These are phyloP conservation scores for Gnetum montanum DNA, from an alignment of 75 land plant species.

Conservation along the genomic window DNA sequence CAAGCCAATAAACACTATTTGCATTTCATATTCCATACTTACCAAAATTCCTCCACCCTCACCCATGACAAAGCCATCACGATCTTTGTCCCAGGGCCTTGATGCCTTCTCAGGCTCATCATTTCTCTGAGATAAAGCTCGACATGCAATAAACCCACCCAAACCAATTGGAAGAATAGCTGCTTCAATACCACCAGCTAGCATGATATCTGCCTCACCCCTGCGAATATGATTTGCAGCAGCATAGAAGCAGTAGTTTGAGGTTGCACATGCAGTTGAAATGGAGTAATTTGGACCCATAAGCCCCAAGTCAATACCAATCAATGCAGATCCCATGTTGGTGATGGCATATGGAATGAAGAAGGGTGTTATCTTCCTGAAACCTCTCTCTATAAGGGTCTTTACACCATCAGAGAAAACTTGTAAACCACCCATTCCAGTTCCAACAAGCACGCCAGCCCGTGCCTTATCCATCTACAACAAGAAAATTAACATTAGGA, in stretches of 20 bases:
- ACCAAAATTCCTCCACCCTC: slow-evolving; percentile 85
- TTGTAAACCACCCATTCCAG: slow-evolving; percentile 80
- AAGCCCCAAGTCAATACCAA: slow-evolving; percentile 70
- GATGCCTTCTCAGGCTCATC: slow-evolving; percentile 76
- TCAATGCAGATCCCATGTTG: slow-evolving; percentile 78
- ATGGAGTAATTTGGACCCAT: slow-evolving; percentile 90
- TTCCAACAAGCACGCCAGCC: slow-evolving; percentile 78
- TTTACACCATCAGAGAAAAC: slow-evolving; percentile 79
- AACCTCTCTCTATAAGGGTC: slow-evolving; percentile 58
- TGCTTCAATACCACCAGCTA: slow-evolving; percentile 83
- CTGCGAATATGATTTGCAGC: slow-evolving; percentile 79
- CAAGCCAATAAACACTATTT: too few species aligned
- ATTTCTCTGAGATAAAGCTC: slow-evolving; percentile 71
- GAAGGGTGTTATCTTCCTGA: slow-evolving; percentile 66
- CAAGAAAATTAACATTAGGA: background rate
- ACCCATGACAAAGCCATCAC: slow-evolving; percentile 89
- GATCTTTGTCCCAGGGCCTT: slow-evolving; percentile 81
- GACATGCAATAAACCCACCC: slow-evolving; percentile 76
- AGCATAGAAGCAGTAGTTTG: slow-evolving; percentile 76
- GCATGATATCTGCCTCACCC: slow-evolving; percentile 80
- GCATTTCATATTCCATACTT: slow-evolving; percentile 20
- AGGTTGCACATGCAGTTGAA: slow-evolving; percentile 82
- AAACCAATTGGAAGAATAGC: slow-evolving; percentile 68
- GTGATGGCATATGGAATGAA: slow-evolving; percentile 84
- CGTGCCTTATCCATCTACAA: slow-evolving; percentile 70